Conservation (phyloP, 148 eudicot genomes). For the Drosera capensis region DNA sequence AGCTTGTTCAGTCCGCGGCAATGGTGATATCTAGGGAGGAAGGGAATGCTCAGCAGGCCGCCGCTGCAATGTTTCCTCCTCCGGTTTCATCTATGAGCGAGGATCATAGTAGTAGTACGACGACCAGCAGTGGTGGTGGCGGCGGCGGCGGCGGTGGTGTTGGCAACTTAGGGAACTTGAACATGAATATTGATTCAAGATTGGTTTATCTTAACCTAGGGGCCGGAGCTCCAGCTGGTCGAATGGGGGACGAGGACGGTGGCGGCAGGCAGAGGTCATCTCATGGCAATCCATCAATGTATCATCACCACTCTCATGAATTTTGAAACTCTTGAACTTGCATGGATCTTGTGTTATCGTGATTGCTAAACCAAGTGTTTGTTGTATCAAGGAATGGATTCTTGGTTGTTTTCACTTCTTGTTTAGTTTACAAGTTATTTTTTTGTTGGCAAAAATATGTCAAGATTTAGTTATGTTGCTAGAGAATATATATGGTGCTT, state of each 20-base stretch:
- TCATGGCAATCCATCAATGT: background rate
- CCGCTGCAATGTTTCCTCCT: background rate
- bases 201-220: conserved; percentile 2
- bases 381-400: too few relatives aligned
- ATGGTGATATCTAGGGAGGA: conserved; percentile 93
- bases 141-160: background rate
- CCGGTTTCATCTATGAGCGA: background rate
- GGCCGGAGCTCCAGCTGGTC: conserved; percentile 1
- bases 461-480: too few relatives aligned
- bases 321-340: too few relatives aligned
- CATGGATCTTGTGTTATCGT: too few relatives aligned
- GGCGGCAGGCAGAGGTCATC: background rate
- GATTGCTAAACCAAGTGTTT: too few relatives aligned
- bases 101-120: conserved; percentile 1
- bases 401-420: too few relatives aligned
- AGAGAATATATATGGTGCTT: too few relatives aligned
- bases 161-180: background rate
- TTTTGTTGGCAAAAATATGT: too few relatives aligned
- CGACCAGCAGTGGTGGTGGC: background rate
- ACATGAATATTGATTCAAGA: conserved; percentile 5
- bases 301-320: background rate
- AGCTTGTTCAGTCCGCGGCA: conserved; percentile 88
- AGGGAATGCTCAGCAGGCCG: conserved; percentile 9
- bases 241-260: background rate
- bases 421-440: too few relatives aligned